Base-by-base conservation (phyloP, 371 early-diverging fungal genomes). In the Furculomyces boomerangus region DNA sequence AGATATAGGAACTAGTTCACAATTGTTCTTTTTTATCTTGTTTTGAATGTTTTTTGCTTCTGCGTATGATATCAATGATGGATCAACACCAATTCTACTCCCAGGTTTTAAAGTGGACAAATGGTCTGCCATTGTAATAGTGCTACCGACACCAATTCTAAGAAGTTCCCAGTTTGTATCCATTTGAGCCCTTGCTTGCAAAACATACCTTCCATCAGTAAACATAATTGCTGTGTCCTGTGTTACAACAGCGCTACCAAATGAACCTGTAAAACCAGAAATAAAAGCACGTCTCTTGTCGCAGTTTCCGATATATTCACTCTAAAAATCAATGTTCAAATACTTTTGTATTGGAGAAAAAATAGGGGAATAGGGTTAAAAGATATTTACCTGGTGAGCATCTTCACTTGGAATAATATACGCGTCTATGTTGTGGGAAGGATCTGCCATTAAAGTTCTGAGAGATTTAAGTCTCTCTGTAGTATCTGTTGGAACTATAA, bases 201-300 rank as follows among this genome's bases (percentile, higher is more conserved):
- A 68, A 71, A 90, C 98, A 78, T 99, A 99, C 44, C 99, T 76
- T 1, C 96, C 95, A 67, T 99, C 99, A 10, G 99, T 99, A 72
- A 93, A 96, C 63, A 65, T 57, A 30, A 56, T 52, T 26, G 62
- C 67, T 40, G 50, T 39, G 47, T 64, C 54, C 26, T 53, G 22
- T 7, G 63, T 72, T 8, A 58, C 47, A 10, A 65, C 58, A 7
- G 65, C 61, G 32, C 56, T 73, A 68, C 90, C 98, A 32, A 96
- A 94, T 13, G 96, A 94, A 14, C 99, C 99, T 54, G 87, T 90
- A 65, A 99, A 99, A 26, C 95, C 95, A 1, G 90, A 88, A 63
- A 99, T 92, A 76, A 79, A 93, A 22, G 74, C 76, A 18, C 99
- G 81, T 44, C 98, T 84, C 52, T 77, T 78, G 64, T 99, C 97